Conservation (phyloP, 768 basidiomycete genomes). For the Cubamyces sp. region DNA sequence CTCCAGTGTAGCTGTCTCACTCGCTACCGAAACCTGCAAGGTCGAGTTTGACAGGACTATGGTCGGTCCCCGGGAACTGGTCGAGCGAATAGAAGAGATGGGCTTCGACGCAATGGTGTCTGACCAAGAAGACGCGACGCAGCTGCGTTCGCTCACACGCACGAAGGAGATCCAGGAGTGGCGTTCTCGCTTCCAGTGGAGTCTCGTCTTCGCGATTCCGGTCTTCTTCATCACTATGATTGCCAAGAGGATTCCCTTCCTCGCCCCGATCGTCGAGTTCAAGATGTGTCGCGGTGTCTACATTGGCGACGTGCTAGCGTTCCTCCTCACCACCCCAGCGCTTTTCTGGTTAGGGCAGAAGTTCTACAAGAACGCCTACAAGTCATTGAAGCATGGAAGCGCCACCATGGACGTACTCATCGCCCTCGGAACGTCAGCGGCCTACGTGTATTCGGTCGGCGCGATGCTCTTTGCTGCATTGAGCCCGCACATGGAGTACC, state of each 20-base stretch:
- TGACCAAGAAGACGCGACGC: constrained; percentile 79
- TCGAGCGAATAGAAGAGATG: constrained; percentile 84
- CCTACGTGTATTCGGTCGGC: constrained; percentile 87
- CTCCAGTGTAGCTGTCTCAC: constrained; percentile 68
- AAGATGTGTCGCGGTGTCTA: constrained; percentile 70
- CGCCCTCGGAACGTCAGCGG: constrained; percentile 92
- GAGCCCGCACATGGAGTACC: constrained; percentile 66
- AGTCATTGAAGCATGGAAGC: constrained; percentile 83
- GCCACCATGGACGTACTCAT: constrained; percentile 99
- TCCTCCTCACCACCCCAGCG: constrained; percentile 83
- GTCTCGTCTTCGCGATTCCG: constrained; percentile 82
- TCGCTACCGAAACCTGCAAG: constrained; percentile 75
- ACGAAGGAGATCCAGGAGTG: constrained; percentile 94
- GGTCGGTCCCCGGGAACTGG: constrained; percentile 83
- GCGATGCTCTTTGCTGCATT: constrained; percentile 68
- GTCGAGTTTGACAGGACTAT: constrained; percentile 75
- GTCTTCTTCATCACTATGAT: constrained; percentile 94
- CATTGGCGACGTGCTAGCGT: constrained; percentile 77
- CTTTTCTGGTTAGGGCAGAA: constrained; percentile 90
- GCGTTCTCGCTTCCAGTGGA: constrained; percentile 76
- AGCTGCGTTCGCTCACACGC: constrained; percentile 82
- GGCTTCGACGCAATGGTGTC: constrained; percentile 90
- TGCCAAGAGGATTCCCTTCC: constrained; percentile 63
- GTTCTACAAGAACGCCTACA: constrained; percentile 91
- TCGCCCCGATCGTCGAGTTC: constrained; percentile 55